Percentiles rank a stretch among this genome's conserved stretches.
Evolutionary conservation across 345 rosid species (phyloP).

Genomic region (Murraya koenigii): DNA sequence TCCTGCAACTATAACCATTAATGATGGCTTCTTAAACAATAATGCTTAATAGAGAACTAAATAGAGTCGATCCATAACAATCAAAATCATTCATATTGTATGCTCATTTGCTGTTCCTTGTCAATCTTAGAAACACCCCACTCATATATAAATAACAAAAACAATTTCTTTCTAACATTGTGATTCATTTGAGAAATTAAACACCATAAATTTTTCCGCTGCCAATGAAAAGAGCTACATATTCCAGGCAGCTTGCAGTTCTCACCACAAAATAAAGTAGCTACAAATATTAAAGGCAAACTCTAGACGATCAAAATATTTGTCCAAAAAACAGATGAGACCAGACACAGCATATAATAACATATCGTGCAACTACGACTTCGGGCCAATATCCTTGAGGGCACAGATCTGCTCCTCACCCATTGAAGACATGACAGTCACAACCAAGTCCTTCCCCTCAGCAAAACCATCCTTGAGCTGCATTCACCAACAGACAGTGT

Average conservation of each 20-base stretch:
- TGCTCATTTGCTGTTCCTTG: no score
- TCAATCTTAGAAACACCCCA: not conserved
- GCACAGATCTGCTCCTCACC: constrained; percentile 57
- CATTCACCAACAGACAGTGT: not conserved
- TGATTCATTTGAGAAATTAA: not conserved
- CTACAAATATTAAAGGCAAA: constrained; percentile 1
- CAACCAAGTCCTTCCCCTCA: constrained; percentile 48
- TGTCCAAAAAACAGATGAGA: not conserved
- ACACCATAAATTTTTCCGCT: not conserved
- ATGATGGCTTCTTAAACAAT: no score
- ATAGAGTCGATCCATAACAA: no score
- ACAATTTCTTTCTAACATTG: not conserved
- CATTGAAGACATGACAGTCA: constrained; percentile 51
- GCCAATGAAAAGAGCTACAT: not conserved
- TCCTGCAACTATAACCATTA: no score
- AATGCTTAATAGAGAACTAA: no score
- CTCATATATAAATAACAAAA: not conserved
- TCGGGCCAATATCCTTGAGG: constrained; percentile 53
- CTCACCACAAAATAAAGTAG: not conserved
- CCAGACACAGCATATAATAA: not conserved
- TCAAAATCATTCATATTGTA: no score
- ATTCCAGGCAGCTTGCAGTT: not conserved
- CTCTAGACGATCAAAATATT: not conserved
- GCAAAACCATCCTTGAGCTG: constrained; percentile 50
- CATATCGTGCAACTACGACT: not conserved